Percentiles rank a stretch among this genome's conserved stretches.
phyloP scores from a whole-genome alignment of 2,329 filamentous ascomycete genomes.

The Escovopsis sp. region DNA sequence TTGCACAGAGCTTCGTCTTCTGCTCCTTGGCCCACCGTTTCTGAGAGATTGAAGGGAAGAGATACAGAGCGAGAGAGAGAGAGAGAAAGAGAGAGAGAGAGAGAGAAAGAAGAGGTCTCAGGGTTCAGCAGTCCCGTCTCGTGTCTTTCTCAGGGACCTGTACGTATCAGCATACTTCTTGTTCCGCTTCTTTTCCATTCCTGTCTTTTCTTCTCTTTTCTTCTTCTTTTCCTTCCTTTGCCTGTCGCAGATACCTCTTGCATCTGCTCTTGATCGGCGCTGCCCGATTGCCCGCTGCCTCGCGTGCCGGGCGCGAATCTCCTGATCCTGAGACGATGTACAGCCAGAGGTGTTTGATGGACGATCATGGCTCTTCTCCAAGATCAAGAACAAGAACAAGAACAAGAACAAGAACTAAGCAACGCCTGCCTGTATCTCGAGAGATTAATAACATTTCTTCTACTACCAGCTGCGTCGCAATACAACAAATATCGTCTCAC shows the following conservation, averaged over 20 bases:
- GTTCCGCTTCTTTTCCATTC: slow-evolving; percentile 11
- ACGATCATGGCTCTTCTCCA: slow-evolving; percentile 2
- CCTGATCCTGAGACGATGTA: neutral
- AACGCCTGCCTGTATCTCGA: slow-evolving; percentile 3
- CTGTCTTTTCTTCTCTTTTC: slow-evolving; percentile 18
- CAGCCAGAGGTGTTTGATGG: neutral
- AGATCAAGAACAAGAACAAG: neutral
- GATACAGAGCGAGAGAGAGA: slow-evolving; percentile 1
- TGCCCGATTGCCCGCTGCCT: neutral
- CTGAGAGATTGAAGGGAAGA: slow-evolving; percentile 5
- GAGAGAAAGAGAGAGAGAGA: slow-evolving; percentile 4
- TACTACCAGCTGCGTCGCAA: neutral
- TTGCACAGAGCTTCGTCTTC: slow-evolving; percentile 55
- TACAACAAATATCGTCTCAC: neutral
- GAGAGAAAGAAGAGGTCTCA: slow-evolving; percentile 2
- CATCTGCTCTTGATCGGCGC: neutral
- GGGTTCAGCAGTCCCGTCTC: neutral
- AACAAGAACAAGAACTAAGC: too few species aligned
- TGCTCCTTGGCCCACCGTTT: slow-evolving; percentile 9
- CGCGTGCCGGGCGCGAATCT: neutral
- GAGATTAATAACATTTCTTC: slow-evolving; percentile 4
- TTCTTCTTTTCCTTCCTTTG: slow-evolving; percentile 8
- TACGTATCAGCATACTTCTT: slow-evolving; percentile 39
- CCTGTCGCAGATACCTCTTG: neutral
- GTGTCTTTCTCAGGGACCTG: slow-evolving; percentile 24